Conservation (phyloP, 495 filamentous ascomycete species). For the Zalerion maritima region DNA sequence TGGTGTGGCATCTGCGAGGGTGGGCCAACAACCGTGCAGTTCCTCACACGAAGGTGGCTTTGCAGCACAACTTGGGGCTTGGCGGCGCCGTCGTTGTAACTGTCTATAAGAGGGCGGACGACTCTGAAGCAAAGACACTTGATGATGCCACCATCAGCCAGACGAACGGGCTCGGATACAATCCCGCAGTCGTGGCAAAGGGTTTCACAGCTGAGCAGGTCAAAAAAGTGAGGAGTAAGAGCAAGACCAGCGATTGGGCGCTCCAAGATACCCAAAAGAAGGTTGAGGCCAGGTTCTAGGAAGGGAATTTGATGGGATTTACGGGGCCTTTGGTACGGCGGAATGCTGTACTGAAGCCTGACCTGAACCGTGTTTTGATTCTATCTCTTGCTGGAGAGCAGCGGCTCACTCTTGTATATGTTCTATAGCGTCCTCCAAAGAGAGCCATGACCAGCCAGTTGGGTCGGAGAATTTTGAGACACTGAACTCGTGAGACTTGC, state of each 20-base stretch:
- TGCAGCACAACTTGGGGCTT: constrained; percentile 91
- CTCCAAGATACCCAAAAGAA: constrained; percentile 57
- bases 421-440: too few relatives aligned
- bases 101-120: constrained; percentile 81
- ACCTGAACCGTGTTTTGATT: too few relatives aligned
- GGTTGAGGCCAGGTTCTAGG: constrained; percentile 38
- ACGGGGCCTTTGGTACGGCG: too few relatives aligned
- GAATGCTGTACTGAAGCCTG: too few relatives aligned
- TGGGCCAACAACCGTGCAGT: constrained; percentile 88
- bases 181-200: constrained; percentile 80
- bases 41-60: constrained; percentile 47
- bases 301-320: too few relatives aligned
- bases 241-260: constrained; percentile 53
- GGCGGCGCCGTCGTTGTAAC: constrained; percentile 87
- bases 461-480: too few relatives aligned
- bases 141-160: constrained; percentile 43
- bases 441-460: too few relatives aligned
- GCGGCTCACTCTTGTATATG: too few relatives aligned
- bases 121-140: constrained; percentile 41
- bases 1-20: constrained; percentile 90
- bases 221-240: constrained; percentile 55
- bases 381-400: too few relatives aligned
- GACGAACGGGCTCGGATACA: constrained; percentile 64
- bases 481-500: too few relatives aligned
- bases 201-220: constrained; percentile 70